phyloP scores from a whole-genome alignment of 2,329 filamentous ascomycete species.

The Aureobasidium sp. region DNA sequence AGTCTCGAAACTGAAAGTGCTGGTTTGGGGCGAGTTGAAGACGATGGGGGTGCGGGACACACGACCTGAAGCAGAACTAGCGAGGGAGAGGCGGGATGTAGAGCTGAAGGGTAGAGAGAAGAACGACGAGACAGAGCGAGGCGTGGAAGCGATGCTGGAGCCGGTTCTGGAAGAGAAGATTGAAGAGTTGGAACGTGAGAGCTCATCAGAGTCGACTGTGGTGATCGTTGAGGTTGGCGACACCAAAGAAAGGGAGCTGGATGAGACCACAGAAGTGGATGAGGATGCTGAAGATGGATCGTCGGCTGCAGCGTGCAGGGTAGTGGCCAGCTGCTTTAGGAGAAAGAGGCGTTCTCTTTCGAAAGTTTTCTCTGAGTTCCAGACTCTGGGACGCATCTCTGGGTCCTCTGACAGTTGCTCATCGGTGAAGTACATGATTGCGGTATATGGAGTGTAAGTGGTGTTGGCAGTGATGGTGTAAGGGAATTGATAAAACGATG shows the following conservation, averaged over 20 bases:
- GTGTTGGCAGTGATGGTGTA: not conserved
- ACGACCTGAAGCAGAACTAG: not conserved
- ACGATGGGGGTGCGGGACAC: not conserved
- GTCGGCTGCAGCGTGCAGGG: not conserved
- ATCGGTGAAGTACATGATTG: slow-evolving; percentile 1
- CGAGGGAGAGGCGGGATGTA: not conserved
- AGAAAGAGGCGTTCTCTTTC: not conserved
- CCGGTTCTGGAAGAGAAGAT: not conserved
- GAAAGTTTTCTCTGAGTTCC: not conserved
- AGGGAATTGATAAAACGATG: not conserved
- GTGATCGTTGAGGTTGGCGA: not conserved
- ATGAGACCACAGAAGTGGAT: not conserved
- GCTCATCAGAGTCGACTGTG: not conserved
- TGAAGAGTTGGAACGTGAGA: not conserved
- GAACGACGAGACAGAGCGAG: not conserved
- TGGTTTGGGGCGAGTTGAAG: not conserved
- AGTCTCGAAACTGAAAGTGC: not conserved
- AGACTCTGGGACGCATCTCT: not conserved
- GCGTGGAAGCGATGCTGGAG: not conserved
- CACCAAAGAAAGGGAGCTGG: not conserved
- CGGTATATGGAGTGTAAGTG: not conserved
- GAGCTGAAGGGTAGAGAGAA: not conserved
- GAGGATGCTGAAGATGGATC: not conserved
- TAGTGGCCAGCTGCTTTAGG: not conserved
- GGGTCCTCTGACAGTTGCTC: not conserved